Conservation (phyloP, 2,329 filamentous ascomycete genomes). For the Hypoxylon sp. region DNA sequence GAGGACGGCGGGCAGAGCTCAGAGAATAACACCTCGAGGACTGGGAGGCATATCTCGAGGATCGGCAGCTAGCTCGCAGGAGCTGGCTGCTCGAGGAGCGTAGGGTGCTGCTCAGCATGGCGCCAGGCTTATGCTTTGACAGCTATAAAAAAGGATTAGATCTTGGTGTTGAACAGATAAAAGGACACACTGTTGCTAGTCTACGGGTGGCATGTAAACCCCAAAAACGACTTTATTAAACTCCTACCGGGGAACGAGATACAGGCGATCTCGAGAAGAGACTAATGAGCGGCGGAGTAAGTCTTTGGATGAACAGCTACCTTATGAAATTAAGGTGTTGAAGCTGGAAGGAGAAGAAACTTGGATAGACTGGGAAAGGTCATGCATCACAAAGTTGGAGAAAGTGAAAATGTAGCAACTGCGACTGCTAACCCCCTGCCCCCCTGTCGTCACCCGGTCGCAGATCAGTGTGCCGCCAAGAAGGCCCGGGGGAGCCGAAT, state of each 20-base stretch:
- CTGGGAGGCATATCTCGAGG: conserved; percentile 49
- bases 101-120: conserved; percentile 77
- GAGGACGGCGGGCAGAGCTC: conserved; percentile 57
- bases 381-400: conserved; percentile 28
- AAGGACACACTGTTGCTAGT: conserved; percentile 6
- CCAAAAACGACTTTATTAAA: conserved; percentile 35
- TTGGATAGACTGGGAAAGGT: conserved; percentile 28
- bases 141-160: conserved; percentile 32
- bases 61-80: conserved; percentile 61
- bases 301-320: conserved; percentile 47
- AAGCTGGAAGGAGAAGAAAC: conserved; percentile 28
- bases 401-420: conserved; percentile 36
- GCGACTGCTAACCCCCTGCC: too few relatives aligned
- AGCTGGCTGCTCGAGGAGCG: conserved; percentile 72
- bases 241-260: conserved; percentile 42
- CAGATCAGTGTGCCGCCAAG: conserved; percentile 34
- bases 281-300: conserved; percentile 61
- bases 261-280: conserved; percentile 40
- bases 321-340: conserved; percentile 30
- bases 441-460: conserved; percentile 39
- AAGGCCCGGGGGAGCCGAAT: conserved; percentile 36
- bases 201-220: conserved; percentile 28
- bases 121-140: conserved; percentile 53
- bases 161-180: conserved; percentile 9
- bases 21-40: conserved; percentile 55